Conservation (phyloP, 495 filamentous ascomycete genomes). For the Xylaria grammica region DNA sequence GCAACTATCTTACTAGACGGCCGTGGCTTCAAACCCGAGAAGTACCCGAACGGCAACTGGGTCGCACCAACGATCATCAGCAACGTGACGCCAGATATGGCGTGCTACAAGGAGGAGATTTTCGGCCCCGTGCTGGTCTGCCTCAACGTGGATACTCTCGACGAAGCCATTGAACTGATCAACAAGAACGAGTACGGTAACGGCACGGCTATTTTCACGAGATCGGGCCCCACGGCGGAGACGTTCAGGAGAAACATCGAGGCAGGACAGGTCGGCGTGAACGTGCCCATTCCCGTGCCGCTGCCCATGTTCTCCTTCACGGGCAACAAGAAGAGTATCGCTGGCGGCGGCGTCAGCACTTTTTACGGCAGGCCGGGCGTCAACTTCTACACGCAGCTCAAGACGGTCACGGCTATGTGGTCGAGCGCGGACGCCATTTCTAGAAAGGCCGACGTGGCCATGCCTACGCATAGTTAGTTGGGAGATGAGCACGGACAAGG, state of each 20-base stretch:
- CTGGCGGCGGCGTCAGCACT: constrained; percentile 89
- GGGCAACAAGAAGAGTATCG: constrained; percentile 95
- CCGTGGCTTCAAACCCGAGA: constrained; percentile 81
- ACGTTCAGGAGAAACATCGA: constrained; percentile 69
- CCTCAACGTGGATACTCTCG: constrained; percentile 80
- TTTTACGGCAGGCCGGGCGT: constrained; percentile 95
- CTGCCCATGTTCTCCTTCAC: constrained; percentile 98
- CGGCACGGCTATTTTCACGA: constrained; percentile 69
- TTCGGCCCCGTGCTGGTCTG: constrained; percentile 95
- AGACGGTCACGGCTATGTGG: constrained; percentile 97
- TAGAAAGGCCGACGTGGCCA: constrained; percentile 82
- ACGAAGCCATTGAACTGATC: constrained; percentile 72
- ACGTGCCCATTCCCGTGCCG: constrained; percentile 84
- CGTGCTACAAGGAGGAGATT: constrained; percentile 95
- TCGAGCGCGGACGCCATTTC: constrained; percentile 79
- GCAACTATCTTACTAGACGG: constrained; percentile 96
- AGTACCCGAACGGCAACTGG: constrained; percentile 98
- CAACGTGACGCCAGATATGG: constrained; percentile 89
- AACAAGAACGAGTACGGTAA: constrained; percentile 72
- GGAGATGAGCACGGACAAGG: neutral
- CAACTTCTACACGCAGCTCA: constrained; percentile 94
- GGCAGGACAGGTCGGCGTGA: constrained; percentile 80
- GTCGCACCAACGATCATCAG: constrained; percentile 93
- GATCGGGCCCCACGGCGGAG: constrained; percentile 63
- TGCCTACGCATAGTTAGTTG: constrained; percentile 78